A percentile compares a stretch with the other conserved stretches of the same genome.
These are phyloP conservation scores for Saccharomycopsis fibuligera DNA, from an alignment of 805 yeast species.

Conservation along the genomic window DNA sequence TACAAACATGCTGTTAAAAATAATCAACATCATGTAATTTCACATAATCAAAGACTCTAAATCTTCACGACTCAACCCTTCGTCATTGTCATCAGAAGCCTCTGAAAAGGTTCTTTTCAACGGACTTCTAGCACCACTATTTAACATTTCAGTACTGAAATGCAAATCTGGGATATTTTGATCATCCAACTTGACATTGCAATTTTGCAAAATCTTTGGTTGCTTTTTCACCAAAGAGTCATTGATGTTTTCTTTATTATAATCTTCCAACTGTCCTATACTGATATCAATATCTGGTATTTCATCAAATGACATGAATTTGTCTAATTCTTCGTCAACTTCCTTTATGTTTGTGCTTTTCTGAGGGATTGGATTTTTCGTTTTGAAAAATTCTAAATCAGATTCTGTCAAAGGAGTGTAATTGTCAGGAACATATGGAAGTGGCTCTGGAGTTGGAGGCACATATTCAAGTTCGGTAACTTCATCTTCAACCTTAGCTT, in stretches of 20 bases:
- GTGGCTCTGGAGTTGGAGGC: conserved; percentile 34
- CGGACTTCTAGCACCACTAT: background rate
- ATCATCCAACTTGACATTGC: conserved; percentile 9
- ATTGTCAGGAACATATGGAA: conserved; percentile 40
- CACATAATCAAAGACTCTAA: conserved; percentile 13
- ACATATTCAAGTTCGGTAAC: conserved; percentile 40
- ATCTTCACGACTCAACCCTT: conserved; percentile 13
- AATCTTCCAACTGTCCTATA: conserved; percentile 3
- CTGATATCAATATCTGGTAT: conserved; percentile 13
- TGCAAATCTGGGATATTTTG: conserved; percentile 19
- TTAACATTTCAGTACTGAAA: background rate
- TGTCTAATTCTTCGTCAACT: conserved; percentile 1
- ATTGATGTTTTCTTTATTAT: background rate
- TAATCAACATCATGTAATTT: no score
- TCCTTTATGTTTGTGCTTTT: conserved; percentile 8
- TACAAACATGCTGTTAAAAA: background rate
- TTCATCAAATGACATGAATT: conserved; percentile 9
- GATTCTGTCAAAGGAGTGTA: conserved; percentile 35
- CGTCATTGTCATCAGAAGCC: conserved; percentile 6
- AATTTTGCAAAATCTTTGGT: conserved; percentile 5
- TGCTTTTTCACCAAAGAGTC: conserved; percentile 15
- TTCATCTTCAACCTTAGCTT: conserved; percentile 28
- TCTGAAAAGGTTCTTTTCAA: background rate
- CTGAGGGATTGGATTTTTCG: conserved; percentile 17
- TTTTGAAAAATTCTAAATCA: conserved; percentile 27